phyloP scores from a whole-genome alignment of 1,284 basidiomycete genomes.

The Cutaneotrichosporon cutaneum region DNA sequence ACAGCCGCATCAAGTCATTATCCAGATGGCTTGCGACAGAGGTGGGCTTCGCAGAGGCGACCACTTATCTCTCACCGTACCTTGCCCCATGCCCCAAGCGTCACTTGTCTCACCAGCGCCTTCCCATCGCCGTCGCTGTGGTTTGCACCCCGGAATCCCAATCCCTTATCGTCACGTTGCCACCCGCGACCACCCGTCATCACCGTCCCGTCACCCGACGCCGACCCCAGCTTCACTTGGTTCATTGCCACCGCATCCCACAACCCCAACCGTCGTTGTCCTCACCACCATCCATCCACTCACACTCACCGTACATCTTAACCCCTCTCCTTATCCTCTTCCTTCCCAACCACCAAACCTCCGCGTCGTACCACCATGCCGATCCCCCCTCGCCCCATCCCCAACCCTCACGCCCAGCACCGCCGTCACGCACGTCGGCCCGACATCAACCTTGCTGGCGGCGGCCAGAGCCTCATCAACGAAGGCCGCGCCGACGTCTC shows the following conservation, averaged over 20 bases:
- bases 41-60: neutral
- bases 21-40: neutral
- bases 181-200: slow-evolving; percentile 7
- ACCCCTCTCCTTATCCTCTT: slow-evolving; percentile 1
- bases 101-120: neutral
- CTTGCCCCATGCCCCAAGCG: neutral
- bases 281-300: neutral
- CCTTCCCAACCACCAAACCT: neutral
- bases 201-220: neutral
- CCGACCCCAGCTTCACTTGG: neutral
- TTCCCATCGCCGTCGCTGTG: neutral
- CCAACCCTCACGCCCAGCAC: slow-evolving; percentile 18
- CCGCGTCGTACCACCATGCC: slow-evolving; percentile 26
- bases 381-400: slow-evolving; percentile 42
- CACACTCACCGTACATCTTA: neutral
- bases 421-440: slow-evolving; percentile 15
- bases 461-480: slow-evolving; percentile 18
- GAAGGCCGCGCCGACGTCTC: slow-evolving; percentile 43
- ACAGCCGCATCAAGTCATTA: too few relatives aligned
- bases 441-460: slow-evolving; percentile 27
- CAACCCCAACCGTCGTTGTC: neutral
- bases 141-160: neutral
- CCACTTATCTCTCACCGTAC: neutral
- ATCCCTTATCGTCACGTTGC: slow-evolving; percentile 10
- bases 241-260: neutral